Percentiles rank a stretch among this genome's conserved stretches.
These are phyloP conservation scores for Chrysoporthe cubensis DNA, from an alignment of 2,329 filamentous ascomycete genomes.

Conservation along the genomic window DNA sequence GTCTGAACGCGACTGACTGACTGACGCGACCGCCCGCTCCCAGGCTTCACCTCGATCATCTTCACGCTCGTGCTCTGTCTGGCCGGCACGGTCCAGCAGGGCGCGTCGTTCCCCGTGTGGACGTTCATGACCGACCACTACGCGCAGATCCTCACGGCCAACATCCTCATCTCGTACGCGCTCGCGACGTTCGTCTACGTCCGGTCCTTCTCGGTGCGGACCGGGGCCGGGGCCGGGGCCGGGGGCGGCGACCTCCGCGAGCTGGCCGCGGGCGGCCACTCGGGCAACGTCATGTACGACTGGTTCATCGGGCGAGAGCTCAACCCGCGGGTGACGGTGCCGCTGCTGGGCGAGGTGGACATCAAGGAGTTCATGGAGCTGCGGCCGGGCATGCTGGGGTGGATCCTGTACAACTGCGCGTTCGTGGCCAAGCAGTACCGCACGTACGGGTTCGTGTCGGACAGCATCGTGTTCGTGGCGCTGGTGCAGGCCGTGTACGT, in stretches of 20 bases:
- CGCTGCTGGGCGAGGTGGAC: constrained; percentile 82
- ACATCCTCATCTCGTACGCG: constrained; percentile 74
- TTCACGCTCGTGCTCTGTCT: constrained; percentile 72
- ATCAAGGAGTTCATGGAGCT: constrained; percentile 90
- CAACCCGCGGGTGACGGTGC: constrained; percentile 81
- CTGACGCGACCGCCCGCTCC: not conserved
- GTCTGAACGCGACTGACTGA: constrained; percentile 6
- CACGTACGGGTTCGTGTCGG: constrained; percentile 79
- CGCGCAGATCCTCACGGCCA: constrained; percentile 80
- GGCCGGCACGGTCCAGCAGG: constrained; percentile 75
- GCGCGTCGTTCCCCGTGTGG: constrained; percentile 86
- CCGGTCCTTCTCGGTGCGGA: constrained; percentile 78
- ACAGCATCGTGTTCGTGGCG: constrained; percentile 82
- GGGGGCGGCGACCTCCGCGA: constrained; percentile 74
- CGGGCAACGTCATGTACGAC: constrained; percentile 87
- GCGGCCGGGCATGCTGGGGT: constrained; percentile 88
- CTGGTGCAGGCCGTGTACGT: constrained; percentile 81
- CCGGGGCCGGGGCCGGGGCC: constrained; percentile 66
- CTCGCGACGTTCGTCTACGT: constrained; percentile 81
- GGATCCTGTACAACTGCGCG: constrained; percentile 82
- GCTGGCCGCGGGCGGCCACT: constrained; percentile 79
- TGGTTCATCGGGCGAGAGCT: constrained; percentile 97
- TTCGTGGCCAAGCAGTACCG: constrained; percentile 89
- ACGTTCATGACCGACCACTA: constrained; percentile 93
- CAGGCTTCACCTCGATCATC: constrained; percentile 77